phyloP scores from a whole-genome alignment of 2,329 filamentous ascomycete species.

The Neofusicoccum sp. region DNA sequence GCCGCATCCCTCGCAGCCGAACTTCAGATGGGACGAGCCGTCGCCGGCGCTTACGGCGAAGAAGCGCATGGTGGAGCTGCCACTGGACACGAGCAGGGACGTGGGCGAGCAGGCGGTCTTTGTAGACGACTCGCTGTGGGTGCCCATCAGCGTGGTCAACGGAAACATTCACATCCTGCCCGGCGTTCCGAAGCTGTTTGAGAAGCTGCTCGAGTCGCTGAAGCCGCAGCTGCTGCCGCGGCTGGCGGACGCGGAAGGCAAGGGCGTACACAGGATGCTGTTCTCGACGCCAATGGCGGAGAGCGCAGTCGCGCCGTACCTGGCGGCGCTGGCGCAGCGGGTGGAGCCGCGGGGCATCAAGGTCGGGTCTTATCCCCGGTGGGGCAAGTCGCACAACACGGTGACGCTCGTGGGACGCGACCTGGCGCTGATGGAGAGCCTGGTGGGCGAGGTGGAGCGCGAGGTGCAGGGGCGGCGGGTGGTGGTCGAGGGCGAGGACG shows the following conservation, averaged over 20 bases:
- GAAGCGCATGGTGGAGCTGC: conserved; percentile 86
- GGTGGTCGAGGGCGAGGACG: conserved; percentile 62
- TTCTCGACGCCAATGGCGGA: conserved; percentile 87
- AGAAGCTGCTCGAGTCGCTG: conserved; percentile 72
- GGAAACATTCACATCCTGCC: conserved; percentile 92
- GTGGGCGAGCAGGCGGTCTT: conserved; percentile 74
- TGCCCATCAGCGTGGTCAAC: conserved; percentile 84
- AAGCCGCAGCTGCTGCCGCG: conserved; percentile 70
- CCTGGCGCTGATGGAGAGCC: conserved; percentile 70
- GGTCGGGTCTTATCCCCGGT: conserved; percentile 91
- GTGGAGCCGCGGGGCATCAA: conserved; percentile 78
- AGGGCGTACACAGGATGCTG: conserved; percentile 73
- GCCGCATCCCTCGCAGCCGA: conserved; percentile 67
- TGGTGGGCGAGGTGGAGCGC: conserved; percentile 74
- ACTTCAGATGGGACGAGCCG: conserved; percentile 82
- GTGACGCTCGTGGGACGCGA: conserved; percentile 84
- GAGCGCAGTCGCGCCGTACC: conserved; percentile 77
- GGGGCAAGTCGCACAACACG: conserved; percentile 83
- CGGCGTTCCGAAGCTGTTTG: conserved; percentile 82
- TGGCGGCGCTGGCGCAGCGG: conserved; percentile 74
- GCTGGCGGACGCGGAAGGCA: conserved; percentile 74
- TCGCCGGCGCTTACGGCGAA: conserved; percentile 77
- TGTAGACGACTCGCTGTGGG: conserved; percentile 79
- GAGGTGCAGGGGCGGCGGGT: conserved; percentile 73
- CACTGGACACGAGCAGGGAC: conserved; percentile 66